phyloP scores from a whole-genome alignment of 257 asterid species.

The Plantago major region DNA sequence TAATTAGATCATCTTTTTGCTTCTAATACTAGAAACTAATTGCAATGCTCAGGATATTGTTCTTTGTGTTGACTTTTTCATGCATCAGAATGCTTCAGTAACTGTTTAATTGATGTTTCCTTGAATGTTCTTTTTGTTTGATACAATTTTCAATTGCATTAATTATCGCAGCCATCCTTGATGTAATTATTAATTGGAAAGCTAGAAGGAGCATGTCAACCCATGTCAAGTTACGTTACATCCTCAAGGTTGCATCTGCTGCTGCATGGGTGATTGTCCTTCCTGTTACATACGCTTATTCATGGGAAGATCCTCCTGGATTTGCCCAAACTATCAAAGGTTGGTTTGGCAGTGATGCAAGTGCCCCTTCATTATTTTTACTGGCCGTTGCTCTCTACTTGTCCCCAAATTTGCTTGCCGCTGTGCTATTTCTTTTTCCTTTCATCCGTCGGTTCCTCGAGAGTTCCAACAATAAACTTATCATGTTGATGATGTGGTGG shows the following conservation, averaged over 20 bases:
- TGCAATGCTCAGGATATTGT: no score
- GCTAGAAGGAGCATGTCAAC: slow-evolving; percentile 91
- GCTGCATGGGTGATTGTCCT: slow-evolving; percentile 94
- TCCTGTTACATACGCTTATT: slow-evolving; percentile 92
- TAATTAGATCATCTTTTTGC: no score
- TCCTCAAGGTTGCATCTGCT: slow-evolving; percentile 80
- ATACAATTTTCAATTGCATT: not conserved
- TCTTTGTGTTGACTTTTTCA: not conserved
- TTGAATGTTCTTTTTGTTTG: no score
- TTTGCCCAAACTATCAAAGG: slow-evolving; percentile 82
- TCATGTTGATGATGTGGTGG: slow-evolving; percentile 99
- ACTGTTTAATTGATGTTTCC: not conserved
- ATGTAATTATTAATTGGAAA: slow-evolving; percentile 80
- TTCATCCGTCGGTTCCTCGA: slow-evolving; percentile 89
- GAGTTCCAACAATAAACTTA: slow-evolving; percentile 85
- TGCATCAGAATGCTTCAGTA: not conserved
- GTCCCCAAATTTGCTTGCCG: slow-evolving; percentile 97
- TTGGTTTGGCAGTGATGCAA: slow-evolving; percentile 86
- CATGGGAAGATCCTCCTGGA: slow-evolving; percentile 88
- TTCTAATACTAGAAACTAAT: no score
- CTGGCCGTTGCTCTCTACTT: slow-evolving; percentile 89
- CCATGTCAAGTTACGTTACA: slow-evolving; percentile 84
- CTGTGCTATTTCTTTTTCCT: slow-evolving; percentile 76
- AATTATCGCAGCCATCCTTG: slow-evolving; percentile 69
- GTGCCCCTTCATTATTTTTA: slow-evolving; percentile 76